Evolutionary conservation across 164 flowering plant genomes (phyloP), one percentile per base, ranked within the genome.

Genomic region (Kalanchoe fedtschenkoi): DNA sequence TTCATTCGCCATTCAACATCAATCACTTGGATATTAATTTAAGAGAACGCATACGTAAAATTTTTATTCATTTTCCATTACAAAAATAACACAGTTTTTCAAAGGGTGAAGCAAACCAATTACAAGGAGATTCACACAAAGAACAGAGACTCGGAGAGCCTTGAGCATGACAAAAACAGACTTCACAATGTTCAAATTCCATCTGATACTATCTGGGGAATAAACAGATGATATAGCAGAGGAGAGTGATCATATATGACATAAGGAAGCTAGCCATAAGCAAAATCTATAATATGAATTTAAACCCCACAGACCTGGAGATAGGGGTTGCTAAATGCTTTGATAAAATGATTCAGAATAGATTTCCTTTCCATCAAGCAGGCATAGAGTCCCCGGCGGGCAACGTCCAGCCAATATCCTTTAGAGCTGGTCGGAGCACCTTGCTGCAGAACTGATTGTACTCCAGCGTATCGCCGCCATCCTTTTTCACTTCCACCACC

Each of bases 401-500:
- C 30, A 69, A 56, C 7, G 61, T 67, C 74, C 74, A 71, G 16
- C 28, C 34, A 24, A 71, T 67, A 54, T 67, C 74, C 43, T 67
- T 67, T 16, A 71, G 65, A 24, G 74, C 74, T 26, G 74, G 70
- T 21, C 74, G 57, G 29, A 71, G 70, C 62, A 63, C 64, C 47
- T 66, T 54, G 46, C 65, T 54, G 70, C 74, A 71, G 61, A 67
- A 67, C 58, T 66, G 67, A 38, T 63, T 59, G 33, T 67, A 71
- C 68, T 71, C 70, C 37, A 66, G 47, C 11, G 67, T 68, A 60
- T 68, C 71, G 2, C 71, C 71, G 21, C 66, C 46, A 30, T 53
- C 39, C 21, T 68, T 71, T 67, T 63, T 67, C 65, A 67, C 74
- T 62, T 63, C 67, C 67, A 67, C 74, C 65, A 67, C 74, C 67